Evolutionary conservation across 352 stramenopile genomes (phyloP), one percentile per base, ranked within the genome.

Genomic region (Phytophthora sp.): DNA sequence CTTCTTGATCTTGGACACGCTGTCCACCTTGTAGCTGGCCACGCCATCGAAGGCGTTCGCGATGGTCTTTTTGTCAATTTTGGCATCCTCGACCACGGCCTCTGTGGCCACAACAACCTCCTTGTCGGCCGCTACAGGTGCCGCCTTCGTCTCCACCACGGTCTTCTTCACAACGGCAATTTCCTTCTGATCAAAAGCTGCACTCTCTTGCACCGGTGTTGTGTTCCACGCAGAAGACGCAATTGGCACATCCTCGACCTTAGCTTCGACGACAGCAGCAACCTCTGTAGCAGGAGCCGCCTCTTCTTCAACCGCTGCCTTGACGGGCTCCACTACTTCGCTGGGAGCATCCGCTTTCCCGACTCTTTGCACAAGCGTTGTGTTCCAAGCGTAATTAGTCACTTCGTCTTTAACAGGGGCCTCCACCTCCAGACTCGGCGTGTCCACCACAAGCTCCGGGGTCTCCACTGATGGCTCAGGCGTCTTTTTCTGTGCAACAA

Each of bases 21-120:
- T 81, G 50, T 74, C 63, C n/a, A 57, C 59, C 62, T 74, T 71
- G 66, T 81, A 79, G 59, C 66, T 74, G 39, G 62, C 54, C 27
- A 80, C 60, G 16, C 73, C 73, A 15, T 79, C 67, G 29, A 79
- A 76, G 4, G 67, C 66, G 44, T 79, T 69, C 24, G 62, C 66
- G 20, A 73, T 71, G 3, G 54, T 59, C 42, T 72, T 67, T 35
- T 66, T 79, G 16, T 71, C 59, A 11, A 72, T 50, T 53, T 67
- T 70, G 16, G 54, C 31, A 23, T 63, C 56, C 51, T 69, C 47
- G 16, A 66, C 57, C 6, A 54, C 66, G 7, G 41, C 33, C 54
- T 73, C 49, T 8, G 52, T 58, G 12, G 50, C 46, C 21, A 62
- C 57, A 9, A 71, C 46, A 6, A 63, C 60, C 49, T 70, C 47